Evolutionary conservation across 2,329 filamentous ascomycete genomes (phyloP), one percentile per base, ranked within the genome.

Genomic region (Trichoderma polysporum): DNA sequence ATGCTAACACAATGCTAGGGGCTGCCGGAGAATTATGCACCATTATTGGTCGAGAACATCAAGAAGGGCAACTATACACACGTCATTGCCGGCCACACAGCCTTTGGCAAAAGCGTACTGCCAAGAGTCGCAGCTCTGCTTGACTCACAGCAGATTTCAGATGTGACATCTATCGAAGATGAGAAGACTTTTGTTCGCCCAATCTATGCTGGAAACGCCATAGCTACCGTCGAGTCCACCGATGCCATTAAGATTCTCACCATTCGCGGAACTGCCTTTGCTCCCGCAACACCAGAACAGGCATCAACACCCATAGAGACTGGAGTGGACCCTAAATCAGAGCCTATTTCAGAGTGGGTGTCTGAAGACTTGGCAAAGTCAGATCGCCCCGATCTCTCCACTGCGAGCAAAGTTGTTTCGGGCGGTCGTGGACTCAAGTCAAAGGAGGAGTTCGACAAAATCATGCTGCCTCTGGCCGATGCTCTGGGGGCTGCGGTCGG

Each of bases 181-280:
- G 94, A 97, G 79, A 94, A 94, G 78, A 97, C 93, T 13, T 99
- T 99, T 75, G 91, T 97, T 65, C 91, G 95, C 66, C 94, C 95
- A 31, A 97, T 99, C 76, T 99, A 99, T 79, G 95, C 95, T 67
- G 95, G 95, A 65, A 99, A 99, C 77, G 95, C 94, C 56, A 97
- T 99, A 75, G 88, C 96, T 39, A 99, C 95, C 10, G 94, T 99
- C 68, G 92, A 98, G 80, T 97, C 93, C 2, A 87, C 87, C 70
- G 95, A 99, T 76, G 77, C 85, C 17, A 87, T 93, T 78, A 99
- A 98, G 82, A 78, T 98, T 63, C 86, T 99, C 74, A 99, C 95
- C 39, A 91, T 98, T 70, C 91, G 95, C 76, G 94, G 93, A 70
- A 98, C 95, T 3, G 91, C 95, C 0, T 99, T 99, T 82, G 85